phyloP scores from a whole-genome alignment of 257 asterid species.

The Solanum chiquidenum region DNA sequence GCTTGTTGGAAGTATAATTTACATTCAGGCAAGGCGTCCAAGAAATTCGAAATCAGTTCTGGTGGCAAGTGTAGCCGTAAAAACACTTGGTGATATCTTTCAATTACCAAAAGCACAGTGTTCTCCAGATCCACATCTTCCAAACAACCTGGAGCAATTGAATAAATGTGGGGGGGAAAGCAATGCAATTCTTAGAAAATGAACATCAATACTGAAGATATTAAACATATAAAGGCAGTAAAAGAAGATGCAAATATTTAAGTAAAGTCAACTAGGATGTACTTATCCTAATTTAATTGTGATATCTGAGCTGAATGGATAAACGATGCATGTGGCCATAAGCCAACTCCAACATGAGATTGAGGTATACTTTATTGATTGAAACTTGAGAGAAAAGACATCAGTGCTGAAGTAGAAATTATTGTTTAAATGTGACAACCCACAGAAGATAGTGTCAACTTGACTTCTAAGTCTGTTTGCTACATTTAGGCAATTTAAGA shows the following conservation, averaged over 20 bases:
- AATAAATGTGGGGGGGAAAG: background rate
- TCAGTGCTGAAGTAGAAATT: background rate
- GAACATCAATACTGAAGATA: background rate
- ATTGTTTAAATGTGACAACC: background rate
- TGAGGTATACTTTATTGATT: background rate
- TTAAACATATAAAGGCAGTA: background rate
- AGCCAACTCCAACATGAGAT: background rate
- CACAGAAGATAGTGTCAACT: background rate
- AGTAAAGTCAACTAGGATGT: background rate
- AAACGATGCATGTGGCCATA: background rate
- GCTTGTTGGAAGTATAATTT: conserved; percentile 9
- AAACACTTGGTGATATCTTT: conserved; percentile 2
- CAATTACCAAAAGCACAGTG: conserved; percentile 9
- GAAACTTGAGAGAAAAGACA: background rate
- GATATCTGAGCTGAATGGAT: background rate
- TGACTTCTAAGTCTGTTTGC: background rate
- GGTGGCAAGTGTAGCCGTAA: conserved; percentile 10
- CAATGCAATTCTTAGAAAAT: background rate
- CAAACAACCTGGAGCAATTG: conserved; percentile 11
- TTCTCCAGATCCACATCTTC: conserved; percentile 20
- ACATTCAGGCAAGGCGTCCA: conserved; percentile 24
- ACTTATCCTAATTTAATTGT: background rate
- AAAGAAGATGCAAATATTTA: background rate
- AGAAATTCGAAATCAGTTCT: conserved; percentile 11
- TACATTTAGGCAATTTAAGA: background rate